Percentiles rank a stretch among this genome's conserved stretches.
These are phyloP conservation scores for Rhinocladiella mackenziei DNA, from an alignment of 2,329 filamentous ascomycete species.

Conservation along the genomic window DNA sequence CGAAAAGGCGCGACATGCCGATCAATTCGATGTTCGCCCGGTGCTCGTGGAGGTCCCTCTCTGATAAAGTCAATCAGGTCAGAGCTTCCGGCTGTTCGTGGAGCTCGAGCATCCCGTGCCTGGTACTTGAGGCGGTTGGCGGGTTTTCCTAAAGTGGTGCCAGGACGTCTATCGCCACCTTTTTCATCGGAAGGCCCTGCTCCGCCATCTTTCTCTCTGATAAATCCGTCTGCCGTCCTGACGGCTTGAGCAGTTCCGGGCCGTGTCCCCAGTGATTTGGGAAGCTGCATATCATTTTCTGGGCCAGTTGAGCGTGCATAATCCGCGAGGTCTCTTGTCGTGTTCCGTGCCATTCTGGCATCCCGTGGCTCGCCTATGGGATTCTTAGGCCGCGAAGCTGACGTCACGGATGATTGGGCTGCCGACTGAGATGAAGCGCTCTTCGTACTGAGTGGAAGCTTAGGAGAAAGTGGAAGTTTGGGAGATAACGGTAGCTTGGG, in stretches of 20 bases:
- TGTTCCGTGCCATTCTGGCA: slow-evolving; percentile 59
- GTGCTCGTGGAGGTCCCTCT: slow-evolving; percentile 65
- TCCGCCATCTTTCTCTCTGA: not conserved
- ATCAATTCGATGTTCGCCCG: slow-evolving; percentile 65
- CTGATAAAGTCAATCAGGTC: slow-evolving; percentile 96
- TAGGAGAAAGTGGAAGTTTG: not conserved
- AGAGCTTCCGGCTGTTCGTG: slow-evolving; percentile 64
- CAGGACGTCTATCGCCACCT: slow-evolving; percentile 13
- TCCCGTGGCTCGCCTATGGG: slow-evolving; percentile 59
- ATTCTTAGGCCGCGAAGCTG: slow-evolving; percentile 29
- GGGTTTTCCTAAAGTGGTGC: slow-evolving; percentile 17
- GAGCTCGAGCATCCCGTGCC: slow-evolving; percentile 66
- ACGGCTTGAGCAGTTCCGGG: slow-evolving; percentile 18
- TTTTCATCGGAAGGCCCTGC: not conserved
- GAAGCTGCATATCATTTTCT: slow-evolving; percentile 38
- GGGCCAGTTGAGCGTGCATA: slow-evolving; percentile 86
- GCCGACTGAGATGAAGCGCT: slow-evolving; percentile 3
- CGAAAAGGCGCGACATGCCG: slow-evolving; percentile 81
- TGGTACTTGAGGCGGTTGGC: slow-evolving; percentile 51
- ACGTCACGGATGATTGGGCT: slow-evolving; percentile 6
- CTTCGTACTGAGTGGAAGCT: not conserved
- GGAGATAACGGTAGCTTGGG: slow-evolving; percentile 2
- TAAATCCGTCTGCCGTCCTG: not conserved
- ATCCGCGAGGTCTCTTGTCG: slow-evolving; percentile 77
- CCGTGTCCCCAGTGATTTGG: slow-evolving; percentile 22